A percentile compares a stretch with the other conserved stretches of the same genome.
Evolutionary conservation across 805 yeast genomes (phyloP).

Genomic region (Candida endomychidarum): DNA sequence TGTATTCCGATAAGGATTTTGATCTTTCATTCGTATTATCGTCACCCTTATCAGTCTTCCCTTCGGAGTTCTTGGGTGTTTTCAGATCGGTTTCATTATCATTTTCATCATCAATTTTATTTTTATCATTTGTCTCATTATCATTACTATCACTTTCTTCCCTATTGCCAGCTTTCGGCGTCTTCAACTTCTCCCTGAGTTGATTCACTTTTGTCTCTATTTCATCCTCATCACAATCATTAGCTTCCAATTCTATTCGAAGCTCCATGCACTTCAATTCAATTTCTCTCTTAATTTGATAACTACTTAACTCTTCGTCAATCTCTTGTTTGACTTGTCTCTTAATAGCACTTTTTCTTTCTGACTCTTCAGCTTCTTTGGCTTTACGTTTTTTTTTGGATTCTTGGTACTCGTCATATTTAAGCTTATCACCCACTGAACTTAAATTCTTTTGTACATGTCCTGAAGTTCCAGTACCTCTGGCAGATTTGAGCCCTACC

Average conservation of each 20-base stretch:
- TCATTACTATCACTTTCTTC: background rate
- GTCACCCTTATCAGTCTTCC: too few species aligned
- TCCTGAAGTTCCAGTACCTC: constrained; percentile 68
- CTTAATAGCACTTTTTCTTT: constrained; percentile 19
- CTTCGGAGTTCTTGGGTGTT: too few species aligned
- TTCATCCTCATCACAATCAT: constrained; percentile 33
- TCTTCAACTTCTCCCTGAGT: constrained; percentile 19
- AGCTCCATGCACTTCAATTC: constrained; percentile 52
- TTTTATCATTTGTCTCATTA: too few species aligned
- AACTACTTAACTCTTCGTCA: constrained; percentile 29
- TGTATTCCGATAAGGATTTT: background rate
- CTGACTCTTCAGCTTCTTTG: constrained; percentile 13
- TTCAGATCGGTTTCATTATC: too few species aligned
- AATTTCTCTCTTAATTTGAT: constrained; percentile 35
- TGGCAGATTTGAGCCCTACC: constrained; percentile 27
- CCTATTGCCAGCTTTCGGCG: background rate
- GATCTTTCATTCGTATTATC: too few species aligned
- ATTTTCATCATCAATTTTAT: too few species aligned
- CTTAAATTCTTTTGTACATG: constrained; percentile 50
- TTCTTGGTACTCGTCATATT: constrained; percentile 24
- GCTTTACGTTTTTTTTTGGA: constrained; percentile 12
- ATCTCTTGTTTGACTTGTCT: constrained; percentile 15
- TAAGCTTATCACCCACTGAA: constrained; percentile 19
- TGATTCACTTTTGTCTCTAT: constrained; percentile 23
- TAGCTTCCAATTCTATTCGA: constrained; percentile 53